These are phyloP conservation scores for Gymnopilus junonius DNA, from an alignment of 768 basidiomycete species.

Conservation along the genomic window DNA sequence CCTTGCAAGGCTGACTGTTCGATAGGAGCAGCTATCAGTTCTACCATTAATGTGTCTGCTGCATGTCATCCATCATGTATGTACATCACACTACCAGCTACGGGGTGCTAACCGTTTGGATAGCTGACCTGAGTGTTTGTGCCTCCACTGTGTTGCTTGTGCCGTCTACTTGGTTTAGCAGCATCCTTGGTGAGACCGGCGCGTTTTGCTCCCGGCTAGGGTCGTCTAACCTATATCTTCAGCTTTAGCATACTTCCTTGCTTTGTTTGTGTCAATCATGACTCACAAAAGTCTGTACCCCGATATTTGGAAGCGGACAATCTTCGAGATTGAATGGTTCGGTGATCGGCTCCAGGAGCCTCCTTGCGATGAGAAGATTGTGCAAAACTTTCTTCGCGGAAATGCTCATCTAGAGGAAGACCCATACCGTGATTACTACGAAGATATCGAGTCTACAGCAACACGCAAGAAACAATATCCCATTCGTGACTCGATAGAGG, in stretches of 20 bases:
- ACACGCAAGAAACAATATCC: slow-evolving; percentile 18
- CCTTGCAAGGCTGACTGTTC: background rate
- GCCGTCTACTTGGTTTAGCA: slow-evolving; percentile 51
- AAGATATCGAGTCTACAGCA: slow-evolving; percentile 35
- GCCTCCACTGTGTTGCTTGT: slow-evolving; percentile 52
- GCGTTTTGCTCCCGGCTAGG: background rate
- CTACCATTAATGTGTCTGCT: slow-evolving; percentile 46
- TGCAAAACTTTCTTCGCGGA: slow-evolving; percentile 12
- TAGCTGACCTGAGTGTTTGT: slow-evolving; percentile 47
- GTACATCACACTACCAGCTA: slow-evolving; percentile 16
- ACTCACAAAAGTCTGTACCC: slow-evolving; percentile 47
- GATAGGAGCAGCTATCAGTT: slow-evolving; percentile 52
- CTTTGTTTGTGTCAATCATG: slow-evolving; percentile 49
- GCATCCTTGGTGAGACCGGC: slow-evolving; percentile 45
- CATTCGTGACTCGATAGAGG: slow-evolving; percentile 18
- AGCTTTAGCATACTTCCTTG: slow-evolving; percentile 56
- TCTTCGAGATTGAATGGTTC: slow-evolving; percentile 68
- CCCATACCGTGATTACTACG: slow-evolving; percentile 21
- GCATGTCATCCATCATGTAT: slow-evolving; percentile 35
- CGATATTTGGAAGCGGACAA: slow-evolving; percentile 54
- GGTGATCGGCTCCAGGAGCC: slow-evolving; percentile 10
- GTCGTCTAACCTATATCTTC: background rate
- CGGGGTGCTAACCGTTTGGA: slow-evolving; percentile 9
- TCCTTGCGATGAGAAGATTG: slow-evolving; percentile 18
- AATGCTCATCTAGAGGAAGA: slow-evolving; percentile 13